Percentiles rank a stretch among this genome's conserved stretches.
Evolutionary conservation across 345 rosid species (phyloP).

Genomic region (Eucalyptus pauciflora): DNA sequence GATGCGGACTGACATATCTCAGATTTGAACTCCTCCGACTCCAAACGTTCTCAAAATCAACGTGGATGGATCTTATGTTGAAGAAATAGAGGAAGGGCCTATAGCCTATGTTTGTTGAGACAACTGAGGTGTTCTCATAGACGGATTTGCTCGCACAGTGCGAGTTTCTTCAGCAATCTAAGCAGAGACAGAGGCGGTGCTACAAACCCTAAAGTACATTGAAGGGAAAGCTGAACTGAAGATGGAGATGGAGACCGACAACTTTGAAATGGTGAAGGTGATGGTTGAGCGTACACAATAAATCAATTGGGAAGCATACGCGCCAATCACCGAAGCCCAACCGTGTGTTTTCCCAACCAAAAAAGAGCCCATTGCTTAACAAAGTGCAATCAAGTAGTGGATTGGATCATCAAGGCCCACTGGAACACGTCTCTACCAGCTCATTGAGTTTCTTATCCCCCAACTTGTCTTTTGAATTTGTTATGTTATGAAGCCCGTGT

Average conservation of each 20-base stretch:
- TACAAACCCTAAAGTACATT: neutral
- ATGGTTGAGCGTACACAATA: neutral
- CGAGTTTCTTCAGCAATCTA: neutral
- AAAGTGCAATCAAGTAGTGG: neutral
- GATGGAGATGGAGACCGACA: neutral
- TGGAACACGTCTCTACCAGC: fast-evolving
- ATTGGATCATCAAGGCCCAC: neutral
- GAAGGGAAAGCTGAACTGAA: neutral
- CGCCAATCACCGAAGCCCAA: fast-evolving
- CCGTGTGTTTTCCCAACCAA: neutral
- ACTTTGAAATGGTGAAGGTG: neutral
- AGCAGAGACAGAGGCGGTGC: fast-evolving
- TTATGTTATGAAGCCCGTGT: neutral
- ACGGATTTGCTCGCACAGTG: fast-evolving
- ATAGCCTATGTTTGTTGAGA: neutral
- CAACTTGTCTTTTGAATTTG: neutral
- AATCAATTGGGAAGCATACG: neutral
- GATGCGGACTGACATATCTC: fast-evolving
- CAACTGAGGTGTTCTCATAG: neutral
- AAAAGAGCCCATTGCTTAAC: neutral
- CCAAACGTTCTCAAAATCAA: neutral
- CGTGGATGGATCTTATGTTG: neutral
- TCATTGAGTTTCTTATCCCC: neutral
- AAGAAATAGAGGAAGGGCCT: neutral
- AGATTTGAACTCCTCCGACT: fast-evolving